Evolutionary conservation across 2,329 filamentous ascomycete species (phyloP).

Genomic region (Chrysoporthe puriensis): DNA sequence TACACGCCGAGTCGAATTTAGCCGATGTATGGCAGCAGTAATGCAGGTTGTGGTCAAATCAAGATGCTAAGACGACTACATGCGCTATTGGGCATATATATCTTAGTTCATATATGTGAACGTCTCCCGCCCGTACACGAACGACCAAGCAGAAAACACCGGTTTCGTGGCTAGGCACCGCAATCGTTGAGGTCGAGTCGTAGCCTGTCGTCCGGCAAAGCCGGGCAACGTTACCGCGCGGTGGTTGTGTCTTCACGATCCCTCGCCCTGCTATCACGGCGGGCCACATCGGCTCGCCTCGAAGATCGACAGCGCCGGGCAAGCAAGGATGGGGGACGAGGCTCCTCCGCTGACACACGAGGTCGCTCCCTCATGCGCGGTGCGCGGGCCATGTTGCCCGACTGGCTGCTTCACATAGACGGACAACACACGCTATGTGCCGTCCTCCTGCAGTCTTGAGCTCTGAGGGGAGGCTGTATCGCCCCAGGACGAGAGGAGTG

Average conservation of each 20-base stretch:
- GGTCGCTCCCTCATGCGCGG: not conserved
- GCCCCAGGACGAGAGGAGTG: not conserved
- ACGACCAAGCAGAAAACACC: not conserved
- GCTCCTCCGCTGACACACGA: no score
- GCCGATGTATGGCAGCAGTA: not conserved
- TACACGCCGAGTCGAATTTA: not conserved
- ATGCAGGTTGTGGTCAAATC: no score
- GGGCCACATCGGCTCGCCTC: not conserved
- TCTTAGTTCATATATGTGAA: no score
- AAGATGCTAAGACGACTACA: no score
- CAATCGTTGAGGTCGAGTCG: not conserved
- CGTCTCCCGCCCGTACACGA: no score
- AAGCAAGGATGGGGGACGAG: not conserved
- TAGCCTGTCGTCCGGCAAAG: not conserved
- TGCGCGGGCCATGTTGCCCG: not conserved
- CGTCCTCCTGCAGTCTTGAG: not conserved
- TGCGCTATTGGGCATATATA: no score
- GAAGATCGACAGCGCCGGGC: not conserved
- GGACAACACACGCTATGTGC: not conserved
- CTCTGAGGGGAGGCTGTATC: not conserved
- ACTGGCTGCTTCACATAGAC: not conserved
- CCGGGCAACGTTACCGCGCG: not conserved
- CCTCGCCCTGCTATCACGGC: not conserved
- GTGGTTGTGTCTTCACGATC: not conserved
- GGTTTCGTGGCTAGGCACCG: not conserved